Evolutionary conservation across 1,284 basidiomycete genomes (phyloP), one percentile per base, ranked within the genome.

Genomic region (Boletus sp.): DNA sequence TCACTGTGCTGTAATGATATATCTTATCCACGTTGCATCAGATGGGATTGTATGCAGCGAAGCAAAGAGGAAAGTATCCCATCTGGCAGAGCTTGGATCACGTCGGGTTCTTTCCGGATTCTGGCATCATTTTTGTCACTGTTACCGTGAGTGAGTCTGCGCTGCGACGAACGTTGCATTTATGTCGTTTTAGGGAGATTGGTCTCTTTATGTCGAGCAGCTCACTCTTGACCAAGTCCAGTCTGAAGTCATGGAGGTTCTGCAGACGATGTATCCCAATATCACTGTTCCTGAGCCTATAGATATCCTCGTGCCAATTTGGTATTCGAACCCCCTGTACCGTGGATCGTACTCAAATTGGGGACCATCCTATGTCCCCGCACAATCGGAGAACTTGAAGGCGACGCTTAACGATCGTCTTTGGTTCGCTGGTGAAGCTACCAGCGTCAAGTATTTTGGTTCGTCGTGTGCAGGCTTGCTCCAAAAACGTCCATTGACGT

Each of bases 41-140:
- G 81, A 77, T 80, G 66, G 79, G 70, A 7, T 61, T 87, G 12
- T 86, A 84, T 57, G 84, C 84, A 7, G 81, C 81, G 51, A 62
- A 70, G 17, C 72, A 79, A 51, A 77, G 83, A 14, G 84, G 84
- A 7, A 70, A 75, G 12, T 86, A 85, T 66, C 77, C 81, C 0
- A 73, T 85, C 9, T 88, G 84, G 84, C 84, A 87, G 58, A 79
- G 76, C 55, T 68, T 88, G 41, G 83, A 87, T 58, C 73, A 81
- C 41, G 52, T 69, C 0, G 68, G 70, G 19, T 84, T 83, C 64
- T 71, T 84, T 46, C 81, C 80, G 5, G 80, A 76, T 2, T 81
- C 79, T 3, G 74, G 79, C 2, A 74, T 86, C 27, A 51, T 87
- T 16, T 80, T 85, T 58, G 80, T 75, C 14, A 86, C 82, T 0